Evolutionary conservation across 805 yeast species (phyloP).

Genomic region (Suhomyces sp.): DNA sequence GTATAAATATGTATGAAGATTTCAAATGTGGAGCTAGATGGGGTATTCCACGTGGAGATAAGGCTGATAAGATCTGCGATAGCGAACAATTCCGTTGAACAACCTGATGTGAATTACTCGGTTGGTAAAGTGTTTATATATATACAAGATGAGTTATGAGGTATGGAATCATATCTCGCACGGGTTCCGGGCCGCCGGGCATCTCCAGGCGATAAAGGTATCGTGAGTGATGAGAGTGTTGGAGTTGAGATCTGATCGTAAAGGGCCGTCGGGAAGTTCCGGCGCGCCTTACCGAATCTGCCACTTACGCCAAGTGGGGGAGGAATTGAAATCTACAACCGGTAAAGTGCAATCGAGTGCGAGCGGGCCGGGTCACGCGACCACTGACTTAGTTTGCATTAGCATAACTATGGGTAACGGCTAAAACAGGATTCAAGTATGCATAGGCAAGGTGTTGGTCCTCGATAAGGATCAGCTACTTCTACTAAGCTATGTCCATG

Average conservation of each 20-base stretch:
- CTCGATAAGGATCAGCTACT: not conserved
- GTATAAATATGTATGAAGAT: not conserved
- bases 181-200: not conserved
- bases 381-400: not conserved
- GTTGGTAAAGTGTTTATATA: not conserved
- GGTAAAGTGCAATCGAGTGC: constrained; percentile 3
- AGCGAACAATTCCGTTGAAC: not conserved
- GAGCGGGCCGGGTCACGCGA: constrained; percentile 7
- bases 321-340: not conserved
- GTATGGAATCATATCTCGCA: not conserved
- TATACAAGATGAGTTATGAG: not conserved
- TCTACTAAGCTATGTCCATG: not conserved
- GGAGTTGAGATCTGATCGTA: not conserved
- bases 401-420: not conserved
- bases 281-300: not conserved
- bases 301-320: not conserved
- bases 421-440: not conserved
- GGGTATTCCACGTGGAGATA: not conserved
- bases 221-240: not conserved
- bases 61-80: constrained; percentile 1
- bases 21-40: not conserved
- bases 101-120: not conserved
- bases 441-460: not conserved
- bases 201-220: not conserved
- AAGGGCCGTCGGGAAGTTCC: not conserved